These are phyloP conservation scores for Capsicum rhomboideum DNA, from an alignment of 257 asterid genomes.

Conservation along the genomic window DNA sequence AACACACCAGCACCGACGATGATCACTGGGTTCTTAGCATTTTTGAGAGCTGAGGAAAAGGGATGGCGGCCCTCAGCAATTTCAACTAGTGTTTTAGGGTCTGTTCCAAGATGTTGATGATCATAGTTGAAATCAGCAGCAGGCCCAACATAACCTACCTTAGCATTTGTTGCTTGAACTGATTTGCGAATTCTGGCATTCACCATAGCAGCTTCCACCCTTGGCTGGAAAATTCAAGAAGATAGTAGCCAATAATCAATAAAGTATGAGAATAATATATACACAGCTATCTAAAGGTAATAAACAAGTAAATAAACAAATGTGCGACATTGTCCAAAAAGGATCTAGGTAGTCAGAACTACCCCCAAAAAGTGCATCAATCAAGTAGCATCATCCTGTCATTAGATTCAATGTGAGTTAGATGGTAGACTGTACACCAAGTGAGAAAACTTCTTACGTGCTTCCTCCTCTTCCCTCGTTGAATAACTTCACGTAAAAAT, in stretches of 20 bases:
- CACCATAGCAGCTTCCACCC: slow-evolving; percentile 98
- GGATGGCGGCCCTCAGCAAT: slow-evolving; percentile 82
- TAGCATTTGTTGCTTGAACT: slow-evolving; percentile 74
- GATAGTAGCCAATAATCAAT: neutral
- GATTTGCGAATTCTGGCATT: slow-evolving; percentile 90
- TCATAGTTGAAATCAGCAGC: slow-evolving; percentile 83
- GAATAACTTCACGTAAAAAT: neutral
- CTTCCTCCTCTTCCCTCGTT: neutral
- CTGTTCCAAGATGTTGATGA: slow-evolving; percentile 78
- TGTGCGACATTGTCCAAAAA: neutral
- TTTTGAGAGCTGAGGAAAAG: slow-evolving; percentile 50
- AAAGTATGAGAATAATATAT: neutral
- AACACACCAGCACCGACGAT: slow-evolving; percentile 82
- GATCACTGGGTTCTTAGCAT: slow-evolving; percentile 79
- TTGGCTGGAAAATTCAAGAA: slow-evolving; percentile 55
- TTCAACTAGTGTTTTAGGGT: slow-evolving; percentile 64
- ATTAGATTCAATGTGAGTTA: neutral
- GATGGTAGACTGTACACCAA: neutral
- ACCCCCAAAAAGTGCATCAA: neutral
- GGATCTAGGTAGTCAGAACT: neutral
- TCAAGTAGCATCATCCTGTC: neutral
- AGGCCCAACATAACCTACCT: slow-evolving; percentile 89
- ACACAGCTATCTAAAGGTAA: neutral
- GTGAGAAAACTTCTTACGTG: neutral
- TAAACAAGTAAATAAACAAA: neutral